Conservation (phyloP, 139 green algal species). For the Auxenochlorella pyrenoidosa region DNA sequence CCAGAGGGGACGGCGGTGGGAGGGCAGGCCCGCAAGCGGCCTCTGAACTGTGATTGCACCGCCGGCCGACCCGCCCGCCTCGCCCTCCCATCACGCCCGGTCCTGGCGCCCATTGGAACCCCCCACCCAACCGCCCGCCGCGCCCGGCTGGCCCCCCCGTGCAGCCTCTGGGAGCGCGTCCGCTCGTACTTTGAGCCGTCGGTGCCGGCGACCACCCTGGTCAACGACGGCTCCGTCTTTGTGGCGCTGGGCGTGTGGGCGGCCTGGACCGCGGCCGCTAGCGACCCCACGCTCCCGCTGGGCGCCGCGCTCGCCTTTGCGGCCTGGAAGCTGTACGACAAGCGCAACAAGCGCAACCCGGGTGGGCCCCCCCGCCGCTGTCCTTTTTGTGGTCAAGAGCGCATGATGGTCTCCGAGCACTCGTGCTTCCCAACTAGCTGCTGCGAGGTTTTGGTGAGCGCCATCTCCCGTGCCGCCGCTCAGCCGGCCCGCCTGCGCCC, state of each 20-base stretch:
- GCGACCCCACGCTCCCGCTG: slow-evolving; percentile 67
- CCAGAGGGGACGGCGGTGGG: too few relatives aligned
- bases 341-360: slow-evolving; percentile 62
- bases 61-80: too few relatives aligned
- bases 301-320: slow-evolving; percentile 58
- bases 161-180: slow-evolving; percentile 53
- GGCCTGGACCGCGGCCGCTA: slow-evolving; percentile 57
- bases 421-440: too few relatives aligned
- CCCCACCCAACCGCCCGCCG: too few relatives aligned
- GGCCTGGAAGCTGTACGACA: slow-evolving; percentile 66
- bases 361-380: not conserved
- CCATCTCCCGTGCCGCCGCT: not conserved
- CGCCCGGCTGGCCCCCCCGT: not conserved
- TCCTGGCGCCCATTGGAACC: too few relatives aligned
- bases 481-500: not conserved
- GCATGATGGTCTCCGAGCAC: too few relatives aligned
- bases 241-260: slow-evolving; percentile 77
- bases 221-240: slow-evolving; percentile 88
- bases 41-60: too few relatives aligned
- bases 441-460: too few relatives aligned
- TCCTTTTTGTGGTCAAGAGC: too few relatives aligned
- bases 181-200: slow-evolving; percentile 73
- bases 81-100: too few relatives aligned
- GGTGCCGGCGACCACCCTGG: slow-evolving; percentile 72
- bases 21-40: too few relatives aligned